Evolutionary conservation across 306 rosid genomes (phyloP).

Genomic region (Dryas octopetala): DNA sequence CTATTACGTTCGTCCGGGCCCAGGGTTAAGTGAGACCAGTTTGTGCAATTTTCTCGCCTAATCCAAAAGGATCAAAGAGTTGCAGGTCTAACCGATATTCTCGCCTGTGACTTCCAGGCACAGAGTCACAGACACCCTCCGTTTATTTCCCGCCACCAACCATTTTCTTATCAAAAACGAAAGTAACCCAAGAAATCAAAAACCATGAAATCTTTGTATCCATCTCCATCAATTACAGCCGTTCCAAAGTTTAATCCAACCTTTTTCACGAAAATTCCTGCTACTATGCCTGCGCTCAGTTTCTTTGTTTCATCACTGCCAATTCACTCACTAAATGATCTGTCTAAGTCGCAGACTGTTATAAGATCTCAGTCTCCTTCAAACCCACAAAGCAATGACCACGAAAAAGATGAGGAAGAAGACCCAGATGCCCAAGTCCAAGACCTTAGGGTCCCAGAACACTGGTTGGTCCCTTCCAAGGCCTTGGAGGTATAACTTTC

Average conservation of each 20-base stretch:
- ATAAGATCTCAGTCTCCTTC: slow-evolving; percentile 35
- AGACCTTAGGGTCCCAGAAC: slow-evolving; percentile 69
- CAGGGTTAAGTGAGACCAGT: too few species aligned
- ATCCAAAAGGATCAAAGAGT: background rate
- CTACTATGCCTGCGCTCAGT: slow-evolving; percentile 3
- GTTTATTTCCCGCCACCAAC: slow-evolving; percentile 28
- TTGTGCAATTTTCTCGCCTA: background rate
- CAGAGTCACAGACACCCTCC: background rate
- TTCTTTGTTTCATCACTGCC: slow-evolving; percentile 25
- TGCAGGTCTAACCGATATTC: background rate
- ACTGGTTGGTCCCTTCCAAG: slow-evolving; percentile 63
- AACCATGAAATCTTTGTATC: slow-evolving; percentile 34
- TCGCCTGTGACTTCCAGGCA: background rate
- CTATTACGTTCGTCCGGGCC: too few species aligned
- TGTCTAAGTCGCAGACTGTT: slow-evolving; percentile 2
- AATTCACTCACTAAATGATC: background rate
- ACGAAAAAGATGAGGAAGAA: slow-evolving; percentile 27
- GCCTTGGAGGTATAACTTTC: slow-evolving; percentile 61
- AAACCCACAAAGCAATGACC: slow-evolving; percentile 28
- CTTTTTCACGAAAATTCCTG: slow-evolving; percentile 8
- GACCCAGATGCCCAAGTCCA: slow-evolving; percentile 43
- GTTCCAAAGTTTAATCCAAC: slow-evolving; percentile 1
- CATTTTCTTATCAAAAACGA: background rate
- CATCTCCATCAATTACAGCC: slow-evolving; percentile 14
- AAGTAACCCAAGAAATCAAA: background rate